These are phyloP conservation scores for Cladosporium halotolerans DNA, from an alignment of 2,329 filamentous ascomycete genomes.

Conservation along the genomic window DNA sequence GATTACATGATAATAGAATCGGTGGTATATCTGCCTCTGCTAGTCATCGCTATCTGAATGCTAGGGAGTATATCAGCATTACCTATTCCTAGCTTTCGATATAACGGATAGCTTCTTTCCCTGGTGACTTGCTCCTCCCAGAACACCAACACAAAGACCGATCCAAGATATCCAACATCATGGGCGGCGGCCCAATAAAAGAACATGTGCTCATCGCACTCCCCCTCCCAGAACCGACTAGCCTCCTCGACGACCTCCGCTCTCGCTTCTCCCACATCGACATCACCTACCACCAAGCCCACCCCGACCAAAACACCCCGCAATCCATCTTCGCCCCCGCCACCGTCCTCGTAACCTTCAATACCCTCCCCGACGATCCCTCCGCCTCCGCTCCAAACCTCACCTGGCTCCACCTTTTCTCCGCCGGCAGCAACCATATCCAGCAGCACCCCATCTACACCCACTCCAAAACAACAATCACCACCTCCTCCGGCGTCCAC, in stretches of 20 bases:
- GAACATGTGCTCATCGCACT: conserved; percentile 29
- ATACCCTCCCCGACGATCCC: conserved; percentile 36
- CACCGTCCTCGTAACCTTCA: conserved; percentile 45
- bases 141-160: background rate
- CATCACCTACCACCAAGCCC: conserved; percentile 34
- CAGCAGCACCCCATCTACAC: conserved; percentile 48
- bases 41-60: too few species aligned
- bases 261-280: conserved; percentile 41
- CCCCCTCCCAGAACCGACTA: conserved; percentile 32
- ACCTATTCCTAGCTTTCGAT: too few species aligned
- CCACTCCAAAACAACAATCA: conserved; percentile 47
- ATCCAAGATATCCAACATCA: conserved; percentile 15
- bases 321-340: conserved; percentile 11
- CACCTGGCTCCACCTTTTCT: conserved; percentile 51
- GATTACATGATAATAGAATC: too few species aligned
- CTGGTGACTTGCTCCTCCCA: too few species aligned
- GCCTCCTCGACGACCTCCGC: conserved; percentile 33
- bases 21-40: too few species aligned
- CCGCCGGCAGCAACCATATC: conserved; percentile 53
- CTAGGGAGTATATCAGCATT: too few species aligned
- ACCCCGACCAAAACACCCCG: conserved; percentile 11
- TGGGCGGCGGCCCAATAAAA: conserved; percentile 33
- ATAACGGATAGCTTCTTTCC: too few species aligned
- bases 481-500: conserved; percentile 52
- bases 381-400: conserved; percentile 34